A percentile compares a stretch with the other conserved stretches of the same genome.
These are phyloP conservation scores for Dictyostelium brefeldianum DNA, from an alignment of 78 protist species.

Conservation along the genomic window DNA sequence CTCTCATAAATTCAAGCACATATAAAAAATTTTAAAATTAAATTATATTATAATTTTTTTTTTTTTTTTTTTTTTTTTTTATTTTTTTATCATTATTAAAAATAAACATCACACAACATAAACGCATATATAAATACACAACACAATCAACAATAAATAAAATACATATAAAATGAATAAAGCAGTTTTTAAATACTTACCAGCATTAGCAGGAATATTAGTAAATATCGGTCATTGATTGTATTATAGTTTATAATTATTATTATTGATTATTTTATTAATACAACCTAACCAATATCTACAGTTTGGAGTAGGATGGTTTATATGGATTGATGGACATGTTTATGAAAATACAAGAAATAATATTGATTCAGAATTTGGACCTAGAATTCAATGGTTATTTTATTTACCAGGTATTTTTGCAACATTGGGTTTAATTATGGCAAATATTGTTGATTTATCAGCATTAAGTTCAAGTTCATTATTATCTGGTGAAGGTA, in stretches of 20 bases:
- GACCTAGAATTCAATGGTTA: slow-evolving; percentile 76
- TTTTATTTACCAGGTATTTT: slow-evolving; percentile 77
- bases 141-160: neutral
- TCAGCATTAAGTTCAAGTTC: slow-evolving; percentile 9
- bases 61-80: neutral
- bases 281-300: neutral
- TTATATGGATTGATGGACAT: slow-evolving; percentile 79
- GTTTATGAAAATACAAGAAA: slow-evolving; percentile 64
- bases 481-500: slow-evolving; percentile 24
- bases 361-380: neutral
- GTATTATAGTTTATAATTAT: neutral
- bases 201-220: slow-evolving; percentile 28
- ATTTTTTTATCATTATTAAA: neutral
- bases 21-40: neutral
- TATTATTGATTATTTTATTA: neutral
- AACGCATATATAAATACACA: too few relatives aligned
- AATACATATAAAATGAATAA: neutral
- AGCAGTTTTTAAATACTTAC: neutral
- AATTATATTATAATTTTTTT: neutral
- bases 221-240: too few relatives aligned
- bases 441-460: slow-evolving; percentile 53
- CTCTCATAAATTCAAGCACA: too few relatives aligned
- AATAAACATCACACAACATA: neutral
- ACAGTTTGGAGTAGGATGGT: slow-evolving; percentile 73
- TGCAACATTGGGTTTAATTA: slow-evolving; percentile 55